Conservation (phyloP, 495 filamentous ascomycete species). For the Melanomma pulvis-pyrius region DNA sequence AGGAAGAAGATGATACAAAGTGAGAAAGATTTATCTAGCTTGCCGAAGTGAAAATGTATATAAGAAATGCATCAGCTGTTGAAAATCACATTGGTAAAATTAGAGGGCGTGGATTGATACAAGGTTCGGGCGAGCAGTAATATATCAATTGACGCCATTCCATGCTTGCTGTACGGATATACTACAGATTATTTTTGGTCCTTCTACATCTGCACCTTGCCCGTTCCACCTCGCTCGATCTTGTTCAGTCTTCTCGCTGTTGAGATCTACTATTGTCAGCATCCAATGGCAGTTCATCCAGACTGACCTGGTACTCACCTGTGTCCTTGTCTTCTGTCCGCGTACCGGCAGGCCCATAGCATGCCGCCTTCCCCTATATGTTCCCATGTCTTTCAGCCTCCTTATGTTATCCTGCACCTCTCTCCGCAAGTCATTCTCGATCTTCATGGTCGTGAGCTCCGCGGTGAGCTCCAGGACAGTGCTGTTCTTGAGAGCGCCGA, state of each 20-base stretch:
- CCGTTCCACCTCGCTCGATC: slow-evolving; percentile 64
- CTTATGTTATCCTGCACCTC: slow-evolving; percentile 80
- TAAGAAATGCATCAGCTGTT: too few species aligned
- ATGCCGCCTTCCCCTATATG: slow-evolving; percentile 87
- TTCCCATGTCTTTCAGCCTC: slow-evolving; percentile 85
- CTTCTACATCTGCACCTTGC: slow-evolving; percentile 26
- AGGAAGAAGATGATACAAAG: too few species aligned
- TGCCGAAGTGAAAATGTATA: too few species aligned
- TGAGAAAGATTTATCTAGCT: too few species aligned
- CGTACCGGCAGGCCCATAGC: slow-evolving; percentile 85
- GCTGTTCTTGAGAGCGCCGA: slow-evolving; percentile 70
- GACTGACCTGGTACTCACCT: slow-evolving; percentile 54
- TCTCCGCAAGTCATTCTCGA: slow-evolving; percentile 84
- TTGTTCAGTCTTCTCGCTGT: slow-evolving; percentile 79
- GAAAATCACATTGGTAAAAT: too few species aligned
- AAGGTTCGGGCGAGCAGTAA: too few species aligned
- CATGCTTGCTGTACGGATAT: slow-evolving; percentile 23
- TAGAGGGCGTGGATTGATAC: too few species aligned
- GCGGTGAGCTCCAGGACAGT: slow-evolving; percentile 78
- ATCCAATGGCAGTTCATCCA: neutral
- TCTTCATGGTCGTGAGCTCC: slow-evolving; percentile 86
- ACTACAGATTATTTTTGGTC: neutral
- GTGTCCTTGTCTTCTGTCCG: slow-evolving; percentile 82
- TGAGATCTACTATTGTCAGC: slow-evolving; percentile 57
- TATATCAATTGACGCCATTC: neutral